Percentiles rank a stretch among this genome's conserved stretches.
phyloP scores from a whole-genome alignment of 1,284 basidiomycete species.

The Tausonia pullulans region DNA sequence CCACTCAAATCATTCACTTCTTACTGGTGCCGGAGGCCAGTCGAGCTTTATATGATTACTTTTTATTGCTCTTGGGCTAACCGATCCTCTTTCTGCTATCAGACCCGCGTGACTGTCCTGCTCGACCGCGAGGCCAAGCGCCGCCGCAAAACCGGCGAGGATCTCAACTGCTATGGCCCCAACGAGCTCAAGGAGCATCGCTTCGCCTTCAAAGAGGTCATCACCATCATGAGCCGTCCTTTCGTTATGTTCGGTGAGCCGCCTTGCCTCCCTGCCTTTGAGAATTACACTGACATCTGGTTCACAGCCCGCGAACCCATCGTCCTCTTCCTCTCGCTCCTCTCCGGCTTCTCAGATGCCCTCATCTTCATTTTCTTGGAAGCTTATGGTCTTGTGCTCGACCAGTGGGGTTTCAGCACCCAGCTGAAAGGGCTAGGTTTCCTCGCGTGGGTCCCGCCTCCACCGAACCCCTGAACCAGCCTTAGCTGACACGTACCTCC shows the following conservation, averaged over 20 bases:
- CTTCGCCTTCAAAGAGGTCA: constrained; percentile 31
- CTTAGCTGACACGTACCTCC: no score
- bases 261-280: constrained; percentile 11
- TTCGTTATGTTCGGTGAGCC: constrained; percentile 30
- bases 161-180: constrained; percentile 33
- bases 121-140: constrained; percentile 35
- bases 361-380: constrained; percentile 38
- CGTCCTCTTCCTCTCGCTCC: constrained; percentile 34
- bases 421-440: constrained; percentile 32
- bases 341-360: constrained; percentile 35
- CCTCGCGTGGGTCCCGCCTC: constrained; percentile 30
- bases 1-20: constrained; percentile 33
- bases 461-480: constrained; percentile 25
- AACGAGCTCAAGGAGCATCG: constrained; percentile 32
- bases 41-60: no score
- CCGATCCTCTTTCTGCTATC: no score
- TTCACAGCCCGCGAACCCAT: constrained; percentile 32
- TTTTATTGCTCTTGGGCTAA: no score
- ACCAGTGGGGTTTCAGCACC: constrained; percentile 34
- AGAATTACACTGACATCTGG: constrained; percentile 24
- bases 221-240: constrained; percentile 31
- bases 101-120: constrained; percentile 31
- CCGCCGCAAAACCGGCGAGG: constrained; percentile 27
- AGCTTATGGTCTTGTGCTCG: constrained; percentile 34
- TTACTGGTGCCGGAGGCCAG: constrained; percentile 32